These are phyloP conservation scores for Trametes meyenii DNA, from an alignment of 768 basidiomycete species.

Conservation along the genomic window DNA sequence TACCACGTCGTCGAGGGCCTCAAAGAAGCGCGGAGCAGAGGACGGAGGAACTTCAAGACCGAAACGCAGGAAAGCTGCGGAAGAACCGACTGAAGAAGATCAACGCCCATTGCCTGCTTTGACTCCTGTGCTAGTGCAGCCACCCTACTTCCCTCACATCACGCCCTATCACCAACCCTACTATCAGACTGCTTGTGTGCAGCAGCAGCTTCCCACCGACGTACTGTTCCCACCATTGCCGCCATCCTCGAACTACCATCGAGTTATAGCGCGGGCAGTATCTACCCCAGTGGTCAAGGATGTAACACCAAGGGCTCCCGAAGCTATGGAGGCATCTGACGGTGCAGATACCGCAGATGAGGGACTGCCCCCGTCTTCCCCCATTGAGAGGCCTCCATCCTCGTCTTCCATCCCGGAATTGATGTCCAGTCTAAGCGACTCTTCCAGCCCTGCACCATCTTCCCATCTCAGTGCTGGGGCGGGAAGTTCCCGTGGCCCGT, in stretches of 20 bases:
- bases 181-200: constrained; percentile 59
- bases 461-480: constrained; percentile 26
- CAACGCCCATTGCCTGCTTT: constrained; percentile 20
- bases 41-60: constrained; percentile 24
- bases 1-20: constrained; percentile 35
- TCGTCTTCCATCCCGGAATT: constrained; percentile 59
- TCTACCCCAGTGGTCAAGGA: constrained; percentile 10
- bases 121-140: constrained; percentile 29
- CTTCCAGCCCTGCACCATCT: constrained; percentile 61
- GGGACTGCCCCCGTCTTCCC: constrained; percentile 5
- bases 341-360: background rate
- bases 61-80: constrained; percentile 36
- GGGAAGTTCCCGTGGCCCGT: constrained; percentile 11
- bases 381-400: constrained; percentile 23
- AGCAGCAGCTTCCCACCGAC: constrained; percentile 57
- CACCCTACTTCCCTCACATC: constrained; percentile 33
- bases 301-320: background rate
- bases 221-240: constrained; percentile 78
- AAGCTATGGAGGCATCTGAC: no score
- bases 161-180: constrained; percentile 68
- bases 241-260: constrained; percentile 46
- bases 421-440: constrained; percentile 63
- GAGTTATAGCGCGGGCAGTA: constrained; percentile 20
- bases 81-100: constrained; percentile 18
- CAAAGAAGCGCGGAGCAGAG: constrained; percentile 42